Percentiles rank a stretch among this genome's conserved stretches.
phyloP scores from a whole-genome alignment of 2,329 filamentous ascomycete species.

The Dothistroma pini region DNA sequence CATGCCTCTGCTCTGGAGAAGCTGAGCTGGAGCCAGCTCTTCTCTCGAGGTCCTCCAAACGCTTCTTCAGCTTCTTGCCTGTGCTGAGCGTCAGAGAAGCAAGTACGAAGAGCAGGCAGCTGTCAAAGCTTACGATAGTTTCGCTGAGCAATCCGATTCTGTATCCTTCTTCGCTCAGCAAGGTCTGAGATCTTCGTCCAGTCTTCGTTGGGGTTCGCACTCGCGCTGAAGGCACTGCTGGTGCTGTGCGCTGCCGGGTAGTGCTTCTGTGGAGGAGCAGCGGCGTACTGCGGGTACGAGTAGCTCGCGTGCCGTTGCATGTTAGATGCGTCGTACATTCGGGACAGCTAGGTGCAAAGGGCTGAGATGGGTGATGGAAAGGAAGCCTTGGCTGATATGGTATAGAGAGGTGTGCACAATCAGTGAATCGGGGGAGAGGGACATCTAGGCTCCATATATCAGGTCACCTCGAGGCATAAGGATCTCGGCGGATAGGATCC shows the following conservation, averaged over 20 bases:
- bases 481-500: slow-evolving; percentile 23
- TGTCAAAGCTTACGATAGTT: slow-evolving; percentile 74
- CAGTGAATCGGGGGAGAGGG: slow-evolving; percentile 17
- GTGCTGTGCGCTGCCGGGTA: slow-evolving; percentile 71
- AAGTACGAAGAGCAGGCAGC: not conserved
- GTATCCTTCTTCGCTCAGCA: slow-evolving; percentile 87
- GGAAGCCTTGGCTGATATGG: slow-evolving; percentile 3
- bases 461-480: slow-evolving; percentile 18
- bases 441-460: slow-evolving; percentile 23
- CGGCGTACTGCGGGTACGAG: slow-evolving; percentile 38
- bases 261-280: slow-evolving; percentile 50
- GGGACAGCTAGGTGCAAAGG: slow-evolving; percentile 1
- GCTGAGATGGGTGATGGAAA: not conserved
- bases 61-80: slow-evolving; percentile 93
- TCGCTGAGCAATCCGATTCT: slow-evolving; percentile 95
- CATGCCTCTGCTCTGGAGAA: slow-evolving; percentile 57
- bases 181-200: slow-evolving; percentile 99
- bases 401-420: slow-evolving; percentile 3
- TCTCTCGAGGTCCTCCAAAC: slow-evolving; percentile 79
- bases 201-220: slow-evolving; percentile 93
- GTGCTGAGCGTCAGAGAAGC: slow-evolving; percentile 25
- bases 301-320: slow-evolving; percentile 47
- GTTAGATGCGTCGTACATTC: slow-evolving; percentile 29
- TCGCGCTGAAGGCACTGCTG: slow-evolving; percentile 91
- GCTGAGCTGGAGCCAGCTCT: slow-evolving; percentile 63